Conservation (phyloP, 305 asterid species). For the Fraxinus latifolia region DNA sequence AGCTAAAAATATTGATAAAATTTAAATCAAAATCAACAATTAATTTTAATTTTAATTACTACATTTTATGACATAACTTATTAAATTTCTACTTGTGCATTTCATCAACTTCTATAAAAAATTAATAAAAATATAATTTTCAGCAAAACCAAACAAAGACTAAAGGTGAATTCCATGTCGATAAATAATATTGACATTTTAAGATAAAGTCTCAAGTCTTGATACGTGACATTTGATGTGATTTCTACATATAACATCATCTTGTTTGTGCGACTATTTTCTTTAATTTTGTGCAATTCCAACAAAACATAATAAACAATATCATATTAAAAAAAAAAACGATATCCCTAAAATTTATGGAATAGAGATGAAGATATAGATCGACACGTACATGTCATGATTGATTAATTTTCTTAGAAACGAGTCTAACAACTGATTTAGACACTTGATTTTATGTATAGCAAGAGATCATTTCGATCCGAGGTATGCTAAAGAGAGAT, state of each 20-base stretch:
- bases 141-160: background rate
- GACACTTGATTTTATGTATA: background rate
- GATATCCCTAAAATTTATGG: background rate
- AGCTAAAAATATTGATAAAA: background rate
- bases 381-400: background rate
- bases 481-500: background rate
- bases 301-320: background rate
- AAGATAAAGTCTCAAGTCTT: background rate
- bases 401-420: background rate
- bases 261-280: background rate
- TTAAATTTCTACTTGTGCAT: background rate
- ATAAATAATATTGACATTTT: background rate
- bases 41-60: too few species aligned
- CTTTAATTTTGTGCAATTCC: background rate
- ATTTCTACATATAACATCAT: background rate
- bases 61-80: too few species aligned
- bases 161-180: background rate
- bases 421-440: background rate
- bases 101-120: background rate
- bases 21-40: too few species aligned
- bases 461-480: background rate
- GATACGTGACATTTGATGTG: background rate
- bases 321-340: background rate
- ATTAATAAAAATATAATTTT: too few species aligned
- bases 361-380: background rate